These are phyloP conservation scores for Pyrenophora graminea DNA, from an alignment of 2,329 filamentous ascomycete species.

Conservation along the genomic window DNA sequence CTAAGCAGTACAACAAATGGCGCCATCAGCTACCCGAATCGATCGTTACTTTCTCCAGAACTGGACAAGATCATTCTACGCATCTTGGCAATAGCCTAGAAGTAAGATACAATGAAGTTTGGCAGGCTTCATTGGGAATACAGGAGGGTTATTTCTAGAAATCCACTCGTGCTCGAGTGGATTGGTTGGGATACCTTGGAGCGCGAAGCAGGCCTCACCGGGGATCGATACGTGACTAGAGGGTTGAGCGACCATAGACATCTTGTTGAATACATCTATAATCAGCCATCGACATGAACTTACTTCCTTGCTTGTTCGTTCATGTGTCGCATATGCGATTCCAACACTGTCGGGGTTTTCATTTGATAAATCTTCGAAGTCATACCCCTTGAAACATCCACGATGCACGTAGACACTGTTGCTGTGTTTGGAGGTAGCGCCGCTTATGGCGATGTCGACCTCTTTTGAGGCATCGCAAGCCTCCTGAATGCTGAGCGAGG, in stretches of 20 bases:
- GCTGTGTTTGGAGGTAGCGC: conserved; percentile 11
- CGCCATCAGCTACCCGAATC: too few species aligned
- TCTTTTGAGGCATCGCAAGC: conserved; percentile 1
- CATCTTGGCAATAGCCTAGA: conserved; percentile 4
- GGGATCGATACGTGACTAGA: not conserved
- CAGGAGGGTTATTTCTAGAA: conserved; percentile 4
- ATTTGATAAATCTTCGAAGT: conserved; percentile 6
- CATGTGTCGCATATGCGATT: conserved; percentile 16
- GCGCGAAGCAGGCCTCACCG: conserved; percentile 3
- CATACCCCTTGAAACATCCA: conserved; percentile 8
- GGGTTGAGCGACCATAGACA: too few species aligned
- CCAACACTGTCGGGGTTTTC: conserved; percentile 8
- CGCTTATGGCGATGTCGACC: conserved; percentile 5
- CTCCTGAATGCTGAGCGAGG: conserved; percentile 10
- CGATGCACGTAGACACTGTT: conserved; percentile 1
- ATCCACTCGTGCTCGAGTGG: conserved; percentile 7
- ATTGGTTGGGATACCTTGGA: conserved; percentile 3
- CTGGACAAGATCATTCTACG: not conserved
- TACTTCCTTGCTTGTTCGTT: conserved; percentile 19
- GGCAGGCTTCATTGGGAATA: conserved; percentile 6
- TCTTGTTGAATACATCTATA: not conserved
- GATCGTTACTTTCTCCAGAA: not conserved
- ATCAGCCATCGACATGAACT: not conserved
- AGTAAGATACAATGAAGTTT: conserved; percentile 1
- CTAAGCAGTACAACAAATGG: too few species aligned